A percentile compares a stretch with the other conserved stretches of the same genome.
Evolutionary conservation across 2,329 filamentous ascomycete species (phyloP).

Genomic region (Penicillium sp.): DNA sequence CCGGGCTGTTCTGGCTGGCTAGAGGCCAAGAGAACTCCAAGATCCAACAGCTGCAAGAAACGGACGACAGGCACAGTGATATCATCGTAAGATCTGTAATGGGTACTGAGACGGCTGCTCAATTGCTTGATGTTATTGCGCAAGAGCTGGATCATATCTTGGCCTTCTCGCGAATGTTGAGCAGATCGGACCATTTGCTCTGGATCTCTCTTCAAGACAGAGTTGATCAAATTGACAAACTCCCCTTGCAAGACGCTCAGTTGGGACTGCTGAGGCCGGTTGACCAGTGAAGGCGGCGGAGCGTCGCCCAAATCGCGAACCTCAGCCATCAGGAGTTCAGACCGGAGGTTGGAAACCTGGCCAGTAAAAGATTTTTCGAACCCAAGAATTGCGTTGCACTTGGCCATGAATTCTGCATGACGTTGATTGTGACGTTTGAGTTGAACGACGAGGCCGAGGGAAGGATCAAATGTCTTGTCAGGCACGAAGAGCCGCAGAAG

Average conservation of each 20-base stretch:
- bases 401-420: constrained; percentile 52
- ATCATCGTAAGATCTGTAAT: constrained; percentile 79
- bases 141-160: constrained; percentile 41
- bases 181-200: constrained; percentile 30
- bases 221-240: constrained; percentile 70
- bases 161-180: constrained; percentile 9
- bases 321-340: constrained; percentile 60
- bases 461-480: constrained; percentile 80
- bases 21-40: constrained; percentile 65
- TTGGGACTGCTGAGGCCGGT: constrained; percentile 65
- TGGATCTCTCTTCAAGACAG: constrained; percentile 49
- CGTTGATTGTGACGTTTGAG: constrained; percentile 57
- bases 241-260: constrained; percentile 73
- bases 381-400: constrained; percentile 57
- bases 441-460: constrained; percentile 59
- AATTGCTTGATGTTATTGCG: constrained; percentile 64
- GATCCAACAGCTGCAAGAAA: constrained; percentile 71
- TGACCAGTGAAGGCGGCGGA: constrained; percentile 64
- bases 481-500: constrained; percentile 79
- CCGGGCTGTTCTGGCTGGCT: constrained; percentile 17
- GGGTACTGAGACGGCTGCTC: constrained; percentile 62
- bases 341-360: constrained; percentile 63
- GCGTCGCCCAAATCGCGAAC: constrained; percentile 62
- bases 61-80: constrained; percentile 73
- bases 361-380: constrained; percentile 69